Evolutionary conservation across 202 grass and related monocot species (phyloP).

Genomic region (Setaria viridis): DNA sequence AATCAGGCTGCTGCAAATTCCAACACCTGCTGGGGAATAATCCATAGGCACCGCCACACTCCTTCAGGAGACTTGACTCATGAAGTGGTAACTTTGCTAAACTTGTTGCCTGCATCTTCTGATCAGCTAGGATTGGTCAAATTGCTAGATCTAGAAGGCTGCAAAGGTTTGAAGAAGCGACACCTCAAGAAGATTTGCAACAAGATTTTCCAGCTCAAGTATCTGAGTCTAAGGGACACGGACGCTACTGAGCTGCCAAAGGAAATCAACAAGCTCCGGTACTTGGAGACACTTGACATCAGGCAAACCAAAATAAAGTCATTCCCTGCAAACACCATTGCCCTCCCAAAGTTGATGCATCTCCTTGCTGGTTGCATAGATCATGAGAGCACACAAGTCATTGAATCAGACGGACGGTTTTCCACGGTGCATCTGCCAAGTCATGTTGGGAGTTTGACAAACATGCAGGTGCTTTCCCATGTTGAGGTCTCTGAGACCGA

Average conservation of each 20-base stretch:
- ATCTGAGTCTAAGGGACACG: constrained; percentile 28
- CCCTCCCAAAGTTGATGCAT: background rate
- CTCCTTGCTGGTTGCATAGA: background rate
- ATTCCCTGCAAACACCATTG: too few species aligned
- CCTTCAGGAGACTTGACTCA: too few species aligned
- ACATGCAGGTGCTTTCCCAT: constrained; percentile 6
- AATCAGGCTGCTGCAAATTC: too few species aligned
- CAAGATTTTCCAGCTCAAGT: constrained; percentile 32
- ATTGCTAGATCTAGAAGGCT: constrained; percentile 22
- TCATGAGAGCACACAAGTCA: background rate
- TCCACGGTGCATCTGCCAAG: background rate
- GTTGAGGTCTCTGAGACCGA: background rate
- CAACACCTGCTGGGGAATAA: too few species aligned
- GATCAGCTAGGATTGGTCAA: background rate
- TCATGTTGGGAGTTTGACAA: background rate
- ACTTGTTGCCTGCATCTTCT: background rate
- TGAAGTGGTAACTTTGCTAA: background rate
- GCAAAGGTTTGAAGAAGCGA: background rate
- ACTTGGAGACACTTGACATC: constrained; percentile 41
- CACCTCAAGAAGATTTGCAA: background rate
- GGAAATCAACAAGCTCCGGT: constrained; percentile 4
- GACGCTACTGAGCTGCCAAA: background rate
- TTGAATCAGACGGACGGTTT: background rate
- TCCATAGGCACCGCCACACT: too few species aligned
- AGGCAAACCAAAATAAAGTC: background rate